Evolutionary conservation across 2,329 filamentous ascomycete genomes (phyloP).

Genomic region (Mariannaea sp.): DNA sequence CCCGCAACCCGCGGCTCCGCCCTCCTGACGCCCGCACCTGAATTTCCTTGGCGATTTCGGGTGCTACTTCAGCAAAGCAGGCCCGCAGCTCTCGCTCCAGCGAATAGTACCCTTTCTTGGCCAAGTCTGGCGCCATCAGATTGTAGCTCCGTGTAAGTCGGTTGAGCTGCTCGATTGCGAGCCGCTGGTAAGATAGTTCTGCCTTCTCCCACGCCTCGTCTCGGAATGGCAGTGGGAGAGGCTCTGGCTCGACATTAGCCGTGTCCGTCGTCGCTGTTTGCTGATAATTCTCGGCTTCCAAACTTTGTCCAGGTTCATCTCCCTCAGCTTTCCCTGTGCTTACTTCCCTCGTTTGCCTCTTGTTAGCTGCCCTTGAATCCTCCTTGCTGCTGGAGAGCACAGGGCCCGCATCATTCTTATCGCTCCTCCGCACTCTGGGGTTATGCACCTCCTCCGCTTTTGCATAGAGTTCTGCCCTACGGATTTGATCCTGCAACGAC

Average conservation of each 20-base stretch:
- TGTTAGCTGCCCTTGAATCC: conserved; percentile 30
- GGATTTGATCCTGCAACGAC: conserved; percentile 72
- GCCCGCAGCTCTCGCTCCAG: conserved; percentile 79
- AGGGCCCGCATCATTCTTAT: conserved; percentile 53
- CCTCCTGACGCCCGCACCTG: conserved; percentile 64
- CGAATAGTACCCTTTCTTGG: conserved; percentile 89
- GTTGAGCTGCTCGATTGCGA: conserved; percentile 81
- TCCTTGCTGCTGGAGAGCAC: conserved; percentile 56
- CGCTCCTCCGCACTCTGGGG: conserved; percentile 51
- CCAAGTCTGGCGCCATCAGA: conserved; percentile 87
- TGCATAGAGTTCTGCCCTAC: conserved; percentile 73
- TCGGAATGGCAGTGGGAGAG: conserved; percentile 66
- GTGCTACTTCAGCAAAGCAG: conserved; percentile 88
- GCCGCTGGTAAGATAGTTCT: conserved; percentile 75
- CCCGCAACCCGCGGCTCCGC: conserved; percentile 40
- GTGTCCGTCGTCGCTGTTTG: conserved; percentile 1
- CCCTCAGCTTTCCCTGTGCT: not conserved
- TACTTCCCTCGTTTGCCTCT: conserved; percentile 23
- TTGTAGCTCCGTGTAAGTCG: conserved; percentile 85
- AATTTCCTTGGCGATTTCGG: conserved; percentile 73
- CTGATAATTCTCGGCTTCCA: not conserved
- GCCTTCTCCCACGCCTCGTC: conserved; percentile 75
- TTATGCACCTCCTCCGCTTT: conserved; percentile 72
- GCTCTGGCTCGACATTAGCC: not conserved
- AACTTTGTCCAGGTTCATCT: too few relatives aligned